Percentiles rank a stretch among this genome's conserved stretches.
These are phyloP conservation scores for Fusarium dimerum DNA, from an alignment of 2,329 filamentous ascomycete genomes.

Conservation along the genomic window DNA sequence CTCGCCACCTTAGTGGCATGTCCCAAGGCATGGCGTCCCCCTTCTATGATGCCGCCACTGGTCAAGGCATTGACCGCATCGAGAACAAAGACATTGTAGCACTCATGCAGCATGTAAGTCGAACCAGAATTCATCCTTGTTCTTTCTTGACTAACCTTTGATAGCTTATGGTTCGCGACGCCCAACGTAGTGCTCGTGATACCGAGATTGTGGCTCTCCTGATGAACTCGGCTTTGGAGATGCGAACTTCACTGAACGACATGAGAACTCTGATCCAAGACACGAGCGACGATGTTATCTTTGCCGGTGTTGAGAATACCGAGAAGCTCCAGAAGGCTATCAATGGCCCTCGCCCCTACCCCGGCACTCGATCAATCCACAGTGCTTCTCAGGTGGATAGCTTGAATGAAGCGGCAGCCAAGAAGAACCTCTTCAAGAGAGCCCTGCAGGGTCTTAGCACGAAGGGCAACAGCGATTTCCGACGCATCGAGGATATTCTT, in stretches of 20 bases:
- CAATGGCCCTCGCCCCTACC: constrained; percentile 82
- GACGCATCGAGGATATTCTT: constrained; percentile 87
- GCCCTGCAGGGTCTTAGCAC: constrained; percentile 89
- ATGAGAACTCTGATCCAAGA: constrained; percentile 91
- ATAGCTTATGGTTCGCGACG: constrained; percentile 89
- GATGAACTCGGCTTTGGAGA: constrained; percentile 90
- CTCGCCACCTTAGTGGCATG: constrained; percentile 78
- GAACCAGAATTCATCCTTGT: background rate
- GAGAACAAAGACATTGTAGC: constrained; percentile 96
- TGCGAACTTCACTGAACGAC: constrained; percentile 94
- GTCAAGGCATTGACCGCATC: constrained; percentile 85
- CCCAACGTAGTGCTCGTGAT: constrained; percentile 91
- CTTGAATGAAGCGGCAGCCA: constrained; percentile 61
- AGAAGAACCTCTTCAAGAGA: constrained; percentile 92
- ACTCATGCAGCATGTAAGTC: constrained; percentile 87
- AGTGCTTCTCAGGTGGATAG: constrained; percentile 57
- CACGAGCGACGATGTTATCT: constrained; percentile 80
- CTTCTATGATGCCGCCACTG: constrained; percentile 86
- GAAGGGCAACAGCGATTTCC: constrained; percentile 84
- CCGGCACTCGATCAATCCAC: constrained; percentile 63
- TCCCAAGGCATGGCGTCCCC: constrained; percentile 90
- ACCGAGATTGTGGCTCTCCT: constrained; percentile 95
- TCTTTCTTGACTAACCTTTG: background rate
- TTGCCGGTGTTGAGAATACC: constrained; percentile 84
- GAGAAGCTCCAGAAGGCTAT: constrained; percentile 83